These are phyloP conservation scores for Bipolaris sorokiniana DNA, from an alignment of 2,329 filamentous ascomycete genomes.

Conservation along the genomic window DNA sequence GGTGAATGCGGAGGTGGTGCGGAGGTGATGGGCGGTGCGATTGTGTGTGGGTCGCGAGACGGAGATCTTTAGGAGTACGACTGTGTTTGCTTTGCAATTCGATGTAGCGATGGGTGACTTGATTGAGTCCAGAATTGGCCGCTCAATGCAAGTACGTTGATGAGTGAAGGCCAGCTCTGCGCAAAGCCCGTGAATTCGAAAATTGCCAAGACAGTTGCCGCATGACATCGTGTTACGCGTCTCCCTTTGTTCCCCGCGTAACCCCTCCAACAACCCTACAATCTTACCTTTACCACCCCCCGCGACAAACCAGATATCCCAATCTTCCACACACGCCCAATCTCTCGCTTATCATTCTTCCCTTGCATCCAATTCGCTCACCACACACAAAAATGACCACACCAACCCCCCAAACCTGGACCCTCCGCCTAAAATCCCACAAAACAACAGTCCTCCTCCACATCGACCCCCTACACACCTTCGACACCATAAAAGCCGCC, in stretches of 20 bases:
- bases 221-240: conserved; percentile 6
- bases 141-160: background rate
- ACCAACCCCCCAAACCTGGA: conserved; percentile 45
- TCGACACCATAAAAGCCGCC: conserved; percentile 49
- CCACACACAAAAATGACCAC: conserved; percentile 22
- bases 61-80: no score
- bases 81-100: background rate
- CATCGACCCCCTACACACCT: conserved; percentile 51
- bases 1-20: conserved; percentile 23
- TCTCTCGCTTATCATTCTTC: background rate
- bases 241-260: background rate
- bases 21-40: conserved; percentile 6
- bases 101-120: background rate
- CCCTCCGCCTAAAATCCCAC: conserved; percentile 56
- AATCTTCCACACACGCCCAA: background rate
- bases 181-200: conserved; percentile 7
- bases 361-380: no score
- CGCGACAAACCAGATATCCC: no score
- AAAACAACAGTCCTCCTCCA: conserved; percentile 56
- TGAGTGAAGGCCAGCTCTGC: background rate
- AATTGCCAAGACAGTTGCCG: conserved; percentile 27
- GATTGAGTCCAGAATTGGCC: background rate
- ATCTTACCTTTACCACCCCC: conserved; percentile 1
- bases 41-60: background rate
- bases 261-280: conserved; percentile 7